Evolutionary conservation across 257 asterid genomes (phyloP).

Genomic region (Solanum dulcamara): DNA sequence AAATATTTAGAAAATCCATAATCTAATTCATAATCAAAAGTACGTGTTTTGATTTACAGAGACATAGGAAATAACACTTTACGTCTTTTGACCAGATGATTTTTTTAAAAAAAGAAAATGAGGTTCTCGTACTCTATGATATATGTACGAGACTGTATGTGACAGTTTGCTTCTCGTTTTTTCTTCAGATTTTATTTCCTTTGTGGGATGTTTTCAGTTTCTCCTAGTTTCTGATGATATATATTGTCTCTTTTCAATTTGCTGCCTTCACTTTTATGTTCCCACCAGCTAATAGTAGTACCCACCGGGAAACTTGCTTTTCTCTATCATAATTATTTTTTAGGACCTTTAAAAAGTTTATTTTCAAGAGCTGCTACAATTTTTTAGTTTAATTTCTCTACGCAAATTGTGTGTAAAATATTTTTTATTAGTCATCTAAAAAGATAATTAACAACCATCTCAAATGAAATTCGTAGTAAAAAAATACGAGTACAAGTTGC

Average conservation of each 20-base stretch:
- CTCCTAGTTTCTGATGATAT: neutral
- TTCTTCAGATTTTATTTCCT: neutral
- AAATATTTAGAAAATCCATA: neutral
- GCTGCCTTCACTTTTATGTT: neutral
- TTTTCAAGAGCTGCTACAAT: neutral
- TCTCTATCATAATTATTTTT: neutral
- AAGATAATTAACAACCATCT: neutral
- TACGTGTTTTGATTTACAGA: neutral
- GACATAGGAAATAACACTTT: rapidly evolving
- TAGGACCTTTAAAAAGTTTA: neutral
- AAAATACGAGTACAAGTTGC: neutral
- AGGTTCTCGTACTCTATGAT: neutral
- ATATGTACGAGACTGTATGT: neutral
- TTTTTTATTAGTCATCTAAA: neutral
- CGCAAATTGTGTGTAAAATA: neutral
- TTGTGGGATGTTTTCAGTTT: neutral
- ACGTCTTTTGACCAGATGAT: neutral
- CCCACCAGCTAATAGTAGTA: neutral
- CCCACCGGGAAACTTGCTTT: neutral
- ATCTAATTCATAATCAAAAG: neutral
- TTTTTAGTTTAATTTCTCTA: neutral
- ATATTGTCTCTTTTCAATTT: neutral
- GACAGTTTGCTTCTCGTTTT: neutral
- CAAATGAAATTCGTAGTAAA: neutral
- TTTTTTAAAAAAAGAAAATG: neutral